Evolutionary conservation across 2,329 filamentous ascomycete species (phyloP), one percentile per base, ranked within the genome.

Genomic region (Colletotrichum ledebouriae): DNA sequence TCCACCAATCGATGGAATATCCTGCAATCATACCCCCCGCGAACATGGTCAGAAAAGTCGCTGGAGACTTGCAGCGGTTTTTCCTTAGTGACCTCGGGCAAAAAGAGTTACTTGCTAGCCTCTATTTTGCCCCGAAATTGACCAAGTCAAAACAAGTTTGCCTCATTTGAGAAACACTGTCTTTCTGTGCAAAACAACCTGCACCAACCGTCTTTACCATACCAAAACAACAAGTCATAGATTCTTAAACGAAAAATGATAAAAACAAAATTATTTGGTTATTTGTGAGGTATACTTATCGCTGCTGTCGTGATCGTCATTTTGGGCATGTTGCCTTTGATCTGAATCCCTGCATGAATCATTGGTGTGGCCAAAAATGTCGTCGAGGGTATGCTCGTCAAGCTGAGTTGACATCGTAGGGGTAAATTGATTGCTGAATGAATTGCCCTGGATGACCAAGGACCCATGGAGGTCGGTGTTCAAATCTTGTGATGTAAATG

Each of bases 51-150:
- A 50, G 22, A 49, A 49, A 15, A 13, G 34, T 41, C 25, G 50
- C 34, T 63, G 50, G 61, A 65, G 63, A 63, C 50, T 50, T 29
- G 59, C 42, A 34, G 59, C 59, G 17, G 7, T 4, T 25, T 17
- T 57, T 53, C 39, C 29, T 2, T 29, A n/a, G 7, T 44, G 15
- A 12, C 15, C 29, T 9, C 41, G 25, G 25, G 17, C 12, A 47
- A 17, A 59, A 47, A 33, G 17, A 33, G 25, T 3, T 9, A 15
- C 49, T 25, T 17, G 49, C 25, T 52, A 25, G n/a, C 22, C 49
- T 34, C 29, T 15, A 4, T 29, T n/a, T n/a, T 33, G 12, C 11
- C 49, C 25, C n/a, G n/a, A 34, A 15, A 29, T 15, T 50, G 49
- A 15, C 22, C 22, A 33, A 33, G 13, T 20, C 33, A 22, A 52